Base-by-base conservation (phyloP, 2,329 filamentous ascomycete genomes). In the Madurella fahalii region DNA sequence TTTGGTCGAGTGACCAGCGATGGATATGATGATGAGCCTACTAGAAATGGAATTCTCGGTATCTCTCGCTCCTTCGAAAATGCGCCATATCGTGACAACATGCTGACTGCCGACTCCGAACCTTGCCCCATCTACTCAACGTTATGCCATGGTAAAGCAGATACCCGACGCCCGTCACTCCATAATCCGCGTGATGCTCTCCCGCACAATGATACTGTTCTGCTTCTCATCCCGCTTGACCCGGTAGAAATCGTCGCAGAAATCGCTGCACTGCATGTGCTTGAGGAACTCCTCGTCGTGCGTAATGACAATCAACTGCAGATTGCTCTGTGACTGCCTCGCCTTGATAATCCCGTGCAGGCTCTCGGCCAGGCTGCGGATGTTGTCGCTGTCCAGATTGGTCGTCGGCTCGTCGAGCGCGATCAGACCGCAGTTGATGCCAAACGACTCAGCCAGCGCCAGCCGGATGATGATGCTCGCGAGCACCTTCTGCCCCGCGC, bases 281-380 rank as follows among this genome's bases (percentile, higher is more conserved):
- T 87, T 82, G 67, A 99, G 68, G 66, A 99, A 99, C 66, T 96
- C 90, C 74, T 97, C 95, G 73, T 99, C 94, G 77, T 99, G 94
- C 4, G 94, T 99, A 70, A 99, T 99, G 66, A 99, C 90, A 67
- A 99, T 94, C 53, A 99, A 83, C 76, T 99, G 95, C 72, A 99
- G 96, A 70, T 99, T 99, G 53, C 85, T 82, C 78, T 99, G 94
- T 58, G 86, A 83, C 69, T 88, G 84, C 8, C 95, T 84, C 15
- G 85, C 76, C 64, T 87, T 81, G 73, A 99, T 97, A 67, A 99
- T 96, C 65, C 86, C 82, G 66, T 94, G 87, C 64, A 99, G 74
- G 45, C 88, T 90, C 69, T 87, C 81, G 9, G 94, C 94, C 42
- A 99, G 80, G 57, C 89, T 89, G 59, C 87, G 85, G 71, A 97